Conservation (phyloP, 306 rosid genomes). For the Lotus japonicus region DNA sequence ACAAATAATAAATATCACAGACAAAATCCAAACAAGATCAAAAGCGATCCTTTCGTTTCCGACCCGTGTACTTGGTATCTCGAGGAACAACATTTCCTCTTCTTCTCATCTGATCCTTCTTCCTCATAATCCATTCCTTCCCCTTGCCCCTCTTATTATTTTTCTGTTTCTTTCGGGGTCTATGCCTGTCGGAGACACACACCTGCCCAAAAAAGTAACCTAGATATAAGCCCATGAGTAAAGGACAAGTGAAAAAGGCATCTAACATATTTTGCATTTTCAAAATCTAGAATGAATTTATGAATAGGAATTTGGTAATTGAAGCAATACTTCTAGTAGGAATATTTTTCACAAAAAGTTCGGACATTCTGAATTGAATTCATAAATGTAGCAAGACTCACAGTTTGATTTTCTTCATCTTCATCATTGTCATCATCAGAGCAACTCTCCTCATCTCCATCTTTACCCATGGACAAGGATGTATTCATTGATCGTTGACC, state of each 20-base stretch:
- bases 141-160: slow-evolving; percentile 55
- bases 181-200: slow-evolving; percentile 61
- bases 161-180: slow-evolving; percentile 70
- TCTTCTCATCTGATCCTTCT: slow-evolving; percentile 87
- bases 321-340: not conserved
- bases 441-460: slow-evolving; percentile 53
- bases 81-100: slow-evolving; percentile 75
- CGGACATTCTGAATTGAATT: not conserved
- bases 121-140: slow-evolving; percentile 74
- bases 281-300: not conserved
- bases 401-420: slow-evolving; percentile 69
- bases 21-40: slow-evolving; percentile 24
- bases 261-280: not conserved
- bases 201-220: slow-evolving; percentile 36
- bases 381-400: slow-evolving; percentile 19
- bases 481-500: slow-evolving; percentile 51
- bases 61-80: slow-evolving; percentile 74
- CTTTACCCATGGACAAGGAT: slow-evolving; percentile 43
- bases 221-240: not conserved
- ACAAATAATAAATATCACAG: not conserved
- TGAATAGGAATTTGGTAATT: not conserved
- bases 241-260: not conserved
- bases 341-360: not conserved
- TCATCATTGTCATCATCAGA: slow-evolving; percentile 54
- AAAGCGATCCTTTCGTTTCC: slow-evolving; percentile 78